Evolutionary conservation across 768 basidiomycete genomes (phyloP), one percentile per base, ranked within the genome.

Genomic region (Psilocybe sp.): DNA sequence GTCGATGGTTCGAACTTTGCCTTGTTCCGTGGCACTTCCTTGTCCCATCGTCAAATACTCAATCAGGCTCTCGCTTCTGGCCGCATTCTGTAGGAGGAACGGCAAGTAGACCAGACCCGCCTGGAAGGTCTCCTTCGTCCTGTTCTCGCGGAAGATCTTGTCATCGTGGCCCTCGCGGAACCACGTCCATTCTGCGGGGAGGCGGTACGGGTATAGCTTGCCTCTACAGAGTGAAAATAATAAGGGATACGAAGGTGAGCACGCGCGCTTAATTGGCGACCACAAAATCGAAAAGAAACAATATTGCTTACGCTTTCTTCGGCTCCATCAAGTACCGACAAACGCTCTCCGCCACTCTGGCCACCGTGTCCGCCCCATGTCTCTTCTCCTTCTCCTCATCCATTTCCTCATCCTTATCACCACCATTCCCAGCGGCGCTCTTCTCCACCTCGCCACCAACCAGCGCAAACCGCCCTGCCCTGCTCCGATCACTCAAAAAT

Each of bases 121-220:
- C 34, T 62, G 63, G 55, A 64, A 64, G 4, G 61, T 62, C 32
- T 64, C 63, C 23, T 64, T 64, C 4, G 63, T 58, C 40, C 51
- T 52, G 34, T 57, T 56, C 49, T 64, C 63, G 8, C 63, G 56
- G 48, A 52, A 64, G 15, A 64, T 58, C 9, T 60, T 60, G 44
- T 64, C 63, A 5, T 64, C 63, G 37, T 60, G 58, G 2, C 55
- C 63, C 32, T 56, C 57, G 8, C 63, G 61, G 42, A 57, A 62
- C 63, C 63, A 64, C 35, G 57, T 60, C 63, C 63, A 64, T 54
- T 64, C 61, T 0, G 52, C 20, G 4, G 63, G 63, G 4, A 64
- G 52, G 11, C 52, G 52, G 51, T 64, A 64, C 15, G 56, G 51
- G 45, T 60, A 64, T 0, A 62, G 32, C 45, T 55, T 60, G 14